Percentiles rank a stretch among this genome's conserved stretches.
These are phyloP conservation scores for Fusarium concolor DNA, from an alignment of 2,329 filamentous ascomycete species.

Conservation along the genomic window DNA sequence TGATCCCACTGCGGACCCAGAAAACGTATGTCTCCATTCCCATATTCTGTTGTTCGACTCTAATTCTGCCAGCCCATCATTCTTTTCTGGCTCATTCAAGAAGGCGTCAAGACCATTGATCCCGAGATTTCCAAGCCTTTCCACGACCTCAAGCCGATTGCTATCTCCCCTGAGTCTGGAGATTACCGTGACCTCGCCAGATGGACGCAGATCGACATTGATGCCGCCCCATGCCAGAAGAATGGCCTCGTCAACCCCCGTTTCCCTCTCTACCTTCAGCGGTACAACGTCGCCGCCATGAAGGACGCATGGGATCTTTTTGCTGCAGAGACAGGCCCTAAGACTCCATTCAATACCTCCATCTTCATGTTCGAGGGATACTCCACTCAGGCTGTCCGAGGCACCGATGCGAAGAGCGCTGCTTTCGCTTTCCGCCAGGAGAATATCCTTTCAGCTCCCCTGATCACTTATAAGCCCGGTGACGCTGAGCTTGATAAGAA, in stretches of 20 bases:
- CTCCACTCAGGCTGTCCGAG: conserved; percentile 54
- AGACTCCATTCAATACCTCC: conserved; percentile 37
- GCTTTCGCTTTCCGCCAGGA: conserved; percentile 43
- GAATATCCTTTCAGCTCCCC: conserved; percentile 39
- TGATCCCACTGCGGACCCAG: conserved; percentile 55
- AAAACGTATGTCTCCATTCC: conserved; percentile 47
- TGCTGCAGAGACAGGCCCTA: conserved; percentile 14
- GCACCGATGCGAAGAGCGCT: not conserved
- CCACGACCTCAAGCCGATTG: conserved; percentile 55
- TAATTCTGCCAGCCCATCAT: conserved; percentile 53
- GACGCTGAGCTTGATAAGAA: conserved; percentile 25
- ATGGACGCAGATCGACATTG: conserved; percentile 39
- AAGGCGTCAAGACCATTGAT: conserved; percentile 57
- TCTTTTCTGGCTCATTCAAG: conserved; percentile 58
- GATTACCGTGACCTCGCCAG: conserved; percentile 39
- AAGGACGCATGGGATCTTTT: conserved; percentile 35
- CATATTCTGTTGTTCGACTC: fast-evolving
- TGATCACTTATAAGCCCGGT: conserved; percentile 37
- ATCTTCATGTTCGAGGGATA: conserved; percentile 70
- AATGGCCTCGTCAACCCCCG: conserved; percentile 42
- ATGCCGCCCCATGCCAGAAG: conserved; percentile 40
- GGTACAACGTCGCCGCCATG: conserved; percentile 34
- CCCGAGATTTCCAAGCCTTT: conserved; percentile 57
- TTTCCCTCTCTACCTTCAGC: conserved; percentile 42
- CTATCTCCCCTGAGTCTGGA: conserved; percentile 41